Evolutionary conservation across 495 filamentous ascomycete genomes (phyloP).

Genomic region (Tetracladium setigerum): DNA sequence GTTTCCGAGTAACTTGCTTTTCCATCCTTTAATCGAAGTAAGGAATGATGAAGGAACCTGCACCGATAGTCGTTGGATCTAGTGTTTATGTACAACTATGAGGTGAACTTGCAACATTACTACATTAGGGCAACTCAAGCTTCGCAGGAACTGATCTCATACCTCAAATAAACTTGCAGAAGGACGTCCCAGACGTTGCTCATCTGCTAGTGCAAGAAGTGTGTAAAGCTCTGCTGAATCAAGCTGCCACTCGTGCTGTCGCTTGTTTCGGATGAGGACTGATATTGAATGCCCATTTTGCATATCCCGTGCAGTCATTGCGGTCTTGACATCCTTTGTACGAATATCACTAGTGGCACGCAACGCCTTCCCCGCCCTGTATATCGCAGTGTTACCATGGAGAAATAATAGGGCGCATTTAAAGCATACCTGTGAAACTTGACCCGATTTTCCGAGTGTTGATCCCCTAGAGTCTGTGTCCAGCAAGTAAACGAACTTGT

Average conservation of each 20-base stretch:
- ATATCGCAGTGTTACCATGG: not conserved
- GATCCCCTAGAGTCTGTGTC: not conserved
- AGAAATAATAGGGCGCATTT: not conserved
- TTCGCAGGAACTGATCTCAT: not conserved
- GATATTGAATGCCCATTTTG: not conserved
- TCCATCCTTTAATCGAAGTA: not conserved
- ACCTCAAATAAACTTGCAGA: not conserved
- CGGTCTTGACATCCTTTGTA: not conserved
- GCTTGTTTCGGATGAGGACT: not conserved
- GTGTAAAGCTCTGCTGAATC: not conserved
- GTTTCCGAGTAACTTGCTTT: not conserved
- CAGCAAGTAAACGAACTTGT: not conserved
- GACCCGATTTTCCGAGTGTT: not conserved
- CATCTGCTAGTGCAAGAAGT: not conserved
- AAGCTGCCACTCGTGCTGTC: not conserved
- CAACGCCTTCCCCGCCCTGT: not conserved
- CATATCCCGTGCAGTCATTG: not conserved
- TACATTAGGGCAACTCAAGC: not conserved
- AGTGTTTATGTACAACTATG: not conserved
- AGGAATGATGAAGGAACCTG: not conserved
- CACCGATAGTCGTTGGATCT: not conserved
- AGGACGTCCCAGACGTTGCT: not conserved
- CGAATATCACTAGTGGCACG: not conserved
- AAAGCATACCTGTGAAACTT: not conserved
- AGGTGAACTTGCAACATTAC: not conserved